These are phyloP conservation scores for Panellus pusillus DNA, from an alignment of 768 basidiomycete genomes.

Conservation along the genomic window DNA sequence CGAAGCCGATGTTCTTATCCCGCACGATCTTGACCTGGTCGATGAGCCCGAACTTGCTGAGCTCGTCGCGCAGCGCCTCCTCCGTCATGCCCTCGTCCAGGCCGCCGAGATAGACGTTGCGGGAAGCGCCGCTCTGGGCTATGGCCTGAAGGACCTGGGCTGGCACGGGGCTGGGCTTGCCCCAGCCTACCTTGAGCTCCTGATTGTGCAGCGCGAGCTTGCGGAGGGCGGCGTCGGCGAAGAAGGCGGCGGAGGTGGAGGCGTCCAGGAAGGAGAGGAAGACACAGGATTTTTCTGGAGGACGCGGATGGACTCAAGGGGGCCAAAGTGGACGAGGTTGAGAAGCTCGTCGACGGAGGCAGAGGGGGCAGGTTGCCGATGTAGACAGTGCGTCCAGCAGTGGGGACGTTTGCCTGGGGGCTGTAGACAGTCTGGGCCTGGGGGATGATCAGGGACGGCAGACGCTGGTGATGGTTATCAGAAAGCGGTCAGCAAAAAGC, in stretches of 20 bases:
- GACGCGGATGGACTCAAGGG: slow-evolving; percentile 91
- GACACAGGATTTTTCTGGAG: slow-evolving; percentile 95
- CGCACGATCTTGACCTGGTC: slow-evolving; percentile 99
- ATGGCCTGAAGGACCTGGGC: slow-evolving; percentile 77
- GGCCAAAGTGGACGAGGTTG: slow-evolving; percentile 96
- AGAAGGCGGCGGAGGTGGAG: slow-evolving; percentile 91
- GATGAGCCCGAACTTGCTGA: slow-evolving; percentile 91
- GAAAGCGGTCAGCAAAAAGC: neutral
- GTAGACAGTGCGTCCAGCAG: slow-evolving; percentile 84
- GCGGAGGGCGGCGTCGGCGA: slow-evolving; percentile 94
- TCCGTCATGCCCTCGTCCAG: slow-evolving; percentile 90
- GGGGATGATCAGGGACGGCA: slow-evolving; percentile 72
- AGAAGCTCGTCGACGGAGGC: slow-evolving; percentile 98
- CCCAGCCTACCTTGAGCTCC: slow-evolving; percentile 99
- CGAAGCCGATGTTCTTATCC: slow-evolving; percentile 99
- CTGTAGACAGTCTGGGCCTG: slow-evolving; percentile 74
- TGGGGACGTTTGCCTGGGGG: slow-evolving; percentile 63
- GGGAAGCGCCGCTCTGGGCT: slow-evolving; percentile 85
- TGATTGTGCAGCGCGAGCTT: slow-evolving; percentile 91
- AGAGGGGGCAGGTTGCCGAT: slow-evolving; percentile 93
- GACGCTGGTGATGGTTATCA: slow-evolving; percentile 35
- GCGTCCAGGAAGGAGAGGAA: slow-evolving; percentile 98
- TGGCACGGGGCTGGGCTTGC: slow-evolving; percentile 89
- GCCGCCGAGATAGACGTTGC: slow-evolving; percentile 96
- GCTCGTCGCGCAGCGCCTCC: slow-evolving; percentile 87